Evolutionary conservation across 345 rosid species (phyloP), one percentile per base, ranked within the genome.

Genomic region (Carallia pectinifolia): DNA sequence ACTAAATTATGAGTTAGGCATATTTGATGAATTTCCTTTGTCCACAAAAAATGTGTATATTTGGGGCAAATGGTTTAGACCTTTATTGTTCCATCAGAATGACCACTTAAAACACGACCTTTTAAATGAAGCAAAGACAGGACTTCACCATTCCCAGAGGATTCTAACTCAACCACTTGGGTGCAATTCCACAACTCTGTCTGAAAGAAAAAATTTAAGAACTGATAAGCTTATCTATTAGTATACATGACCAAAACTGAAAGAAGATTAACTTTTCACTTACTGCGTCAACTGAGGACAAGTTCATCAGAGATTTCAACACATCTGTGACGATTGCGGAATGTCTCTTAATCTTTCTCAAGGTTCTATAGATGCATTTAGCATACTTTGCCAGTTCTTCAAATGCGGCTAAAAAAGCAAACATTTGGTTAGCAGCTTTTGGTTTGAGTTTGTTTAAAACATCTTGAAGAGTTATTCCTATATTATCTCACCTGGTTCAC

Each of bases 31-130:
- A 7, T 37, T 53, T 39, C 4, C 1, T 4, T 17, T 31, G 38
- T 30, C 38, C 18, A 59, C 34, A 19, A 5, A 13, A 12, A 2
- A 19, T 7, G 39, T 53, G 52, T 19, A 37, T 17, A 64, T 1
- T 18, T 38, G 30, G 70, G 10, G 29, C 9, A 37, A 19, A 36
- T 7, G 27, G 5, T 23, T 62, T 27, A 52, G 56, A 56, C 93
- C 93, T 89, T 89, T 66, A 89, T 82, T 34, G 90, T 85, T 68
- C 93, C 93, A 65, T 86, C 93, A 1, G 90, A 83, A 75, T 89
- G 90, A 69, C 93, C 73, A 82, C 89, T 85, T 29, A 88, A 18
- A 59, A 89, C 59, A 19, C 83, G 74, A 63, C 84, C 83, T 69
- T 82, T 85, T 3, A 82, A 48, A 66, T 82, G 77, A 59, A 76